Evolutionary conservation across 2,329 filamentous ascomycete genomes (phyloP).

Genomic region (Calcarisporium arbuscula): DNA sequence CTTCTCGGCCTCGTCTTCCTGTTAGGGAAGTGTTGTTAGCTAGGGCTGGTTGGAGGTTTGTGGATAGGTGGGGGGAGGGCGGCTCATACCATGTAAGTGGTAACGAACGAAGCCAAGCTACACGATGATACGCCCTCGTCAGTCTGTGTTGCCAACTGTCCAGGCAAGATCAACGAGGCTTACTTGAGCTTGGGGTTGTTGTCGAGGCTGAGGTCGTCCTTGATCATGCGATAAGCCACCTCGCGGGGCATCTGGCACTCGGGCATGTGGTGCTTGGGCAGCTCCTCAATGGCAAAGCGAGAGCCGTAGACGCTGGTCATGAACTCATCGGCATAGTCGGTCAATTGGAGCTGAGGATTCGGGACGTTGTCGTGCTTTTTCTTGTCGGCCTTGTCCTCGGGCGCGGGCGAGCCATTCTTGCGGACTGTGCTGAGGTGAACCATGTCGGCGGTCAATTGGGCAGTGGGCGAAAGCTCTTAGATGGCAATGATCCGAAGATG

Average conservation of each 20-base stretch:
- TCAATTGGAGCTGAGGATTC: slow-evolving; percentile 44
- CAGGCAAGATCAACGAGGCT: slow-evolving; percentile 15
- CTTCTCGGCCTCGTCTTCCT: slow-evolving; percentile 93
- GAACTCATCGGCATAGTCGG: slow-evolving; percentile 50
- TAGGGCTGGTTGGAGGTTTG: slow-evolving; percentile 7
- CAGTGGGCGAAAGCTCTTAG: slow-evolving; percentile 5
- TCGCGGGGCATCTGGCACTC: slow-evolving; percentile 85
- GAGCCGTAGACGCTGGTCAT: slow-evolving; percentile 84
- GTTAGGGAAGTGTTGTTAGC: slow-evolving; percentile 1
- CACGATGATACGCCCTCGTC: slow-evolving; percentile 1
- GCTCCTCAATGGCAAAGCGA: slow-evolving; percentile 70
- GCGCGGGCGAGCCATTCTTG: slow-evolving; percentile 17
- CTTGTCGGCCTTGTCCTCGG: slow-evolving; percentile 3
- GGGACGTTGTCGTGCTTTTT: no score
- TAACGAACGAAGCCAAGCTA: slow-evolving; percentile 87
- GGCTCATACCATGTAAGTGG: slow-evolving; percentile 78
- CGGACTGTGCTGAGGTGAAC: slow-evolving; percentile 44
- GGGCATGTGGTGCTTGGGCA: slow-evolving; percentile 81
- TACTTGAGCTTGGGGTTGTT: slow-evolving; percentile 84
- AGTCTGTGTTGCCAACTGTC: slow-evolving; percentile 3
- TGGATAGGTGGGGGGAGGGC: background rate
- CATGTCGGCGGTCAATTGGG: slow-evolving; percentile 30
- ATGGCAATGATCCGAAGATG: no score
- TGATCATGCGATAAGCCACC: slow-evolving; percentile 95
- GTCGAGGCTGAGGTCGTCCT: slow-evolving; percentile 86